phyloP scores from a whole-genome alignment of 345 rosid species.

The Populus davidiana region DNA sequence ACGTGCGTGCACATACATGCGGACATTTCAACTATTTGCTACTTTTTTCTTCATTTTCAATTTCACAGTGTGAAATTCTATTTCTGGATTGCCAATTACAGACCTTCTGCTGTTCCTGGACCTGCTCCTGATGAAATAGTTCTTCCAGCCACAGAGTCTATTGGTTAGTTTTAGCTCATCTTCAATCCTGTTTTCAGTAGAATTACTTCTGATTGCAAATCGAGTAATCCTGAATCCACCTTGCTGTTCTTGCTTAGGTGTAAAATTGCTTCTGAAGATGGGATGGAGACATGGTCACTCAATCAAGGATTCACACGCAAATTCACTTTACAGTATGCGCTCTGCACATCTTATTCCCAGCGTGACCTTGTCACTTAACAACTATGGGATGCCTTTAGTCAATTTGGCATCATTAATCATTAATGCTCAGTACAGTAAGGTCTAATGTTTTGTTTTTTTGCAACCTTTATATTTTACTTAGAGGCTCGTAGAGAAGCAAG shows the following conservation, averaged over 20 bases:
- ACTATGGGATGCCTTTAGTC: background rate
- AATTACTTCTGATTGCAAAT: constrained; percentile 3
- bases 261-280: constrained; percentile 82
- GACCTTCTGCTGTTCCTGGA: constrained; percentile 96
- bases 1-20: background rate
- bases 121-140: constrained; percentile 85
- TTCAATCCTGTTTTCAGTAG: constrained; percentile 6
- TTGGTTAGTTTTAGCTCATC: constrained; percentile 55
- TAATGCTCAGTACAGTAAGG: background rate
- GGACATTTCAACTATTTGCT: constrained; percentile 1
- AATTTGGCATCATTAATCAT: background rate
- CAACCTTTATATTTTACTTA: constrained; percentile 18
- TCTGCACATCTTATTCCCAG: background rate
- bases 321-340: constrained; percentile 32
- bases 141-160: constrained; percentile 81
- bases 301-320: constrained; percentile 63
- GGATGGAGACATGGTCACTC: constrained; percentile 94
- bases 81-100: constrained; percentile 27
- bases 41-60: background rate
- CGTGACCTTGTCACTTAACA: background rate
- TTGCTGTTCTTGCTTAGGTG: constrained; percentile 48
- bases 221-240: constrained; percentile 12
- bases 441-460: background rate
- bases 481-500: constrained; percentile 98
- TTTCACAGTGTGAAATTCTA: background rate